phyloP scores from a whole-genome alignment of 2,329 filamentous ascomycete species.

The Calonectria ilicicola region DNA sequence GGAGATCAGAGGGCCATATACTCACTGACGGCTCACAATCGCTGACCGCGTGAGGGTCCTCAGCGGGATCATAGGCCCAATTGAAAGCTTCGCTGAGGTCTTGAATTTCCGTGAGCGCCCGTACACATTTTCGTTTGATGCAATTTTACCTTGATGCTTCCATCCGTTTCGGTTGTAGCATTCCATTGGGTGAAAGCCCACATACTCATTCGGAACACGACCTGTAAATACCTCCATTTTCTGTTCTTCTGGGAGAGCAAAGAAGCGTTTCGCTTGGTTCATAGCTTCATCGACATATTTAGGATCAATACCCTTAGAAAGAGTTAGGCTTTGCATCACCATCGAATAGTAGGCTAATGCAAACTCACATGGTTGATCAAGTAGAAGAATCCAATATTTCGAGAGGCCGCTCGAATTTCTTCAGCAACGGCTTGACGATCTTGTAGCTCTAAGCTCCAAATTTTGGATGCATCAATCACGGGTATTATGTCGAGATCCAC shows the following conservation, averaged over 20 bases:
- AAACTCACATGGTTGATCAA: slow-evolving; percentile 47
- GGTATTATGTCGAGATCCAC: slow-evolving; percentile 49
- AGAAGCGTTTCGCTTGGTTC: slow-evolving; percentile 54
- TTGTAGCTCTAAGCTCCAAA: slow-evolving; percentile 49
- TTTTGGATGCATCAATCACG: slow-evolving; percentile 56
- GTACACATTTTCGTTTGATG: neutral
- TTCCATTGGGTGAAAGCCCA: slow-evolving; percentile 50
- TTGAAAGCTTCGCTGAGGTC: slow-evolving; percentile 51
- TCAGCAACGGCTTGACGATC: slow-evolving; percentile 53
- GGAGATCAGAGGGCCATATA: slow-evolving; percentile 48
- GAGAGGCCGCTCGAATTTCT: slow-evolving; percentile 54
- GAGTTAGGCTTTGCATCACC: neutral
- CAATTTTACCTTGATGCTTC: slow-evolving; percentile 47
- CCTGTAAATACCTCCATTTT: slow-evolving; percentile 61
- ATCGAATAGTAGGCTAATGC: neutral
- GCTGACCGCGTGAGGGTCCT: slow-evolving; percentile 43
- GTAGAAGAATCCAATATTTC: slow-evolving; percentile 59
- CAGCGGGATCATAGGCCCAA: slow-evolving; percentile 47
- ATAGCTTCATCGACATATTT: slow-evolving; percentile 46
- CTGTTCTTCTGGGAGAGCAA: slow-evolving; percentile 55
- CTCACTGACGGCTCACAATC: slow-evolving; percentile 38
- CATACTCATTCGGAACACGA: slow-evolving; percentile 48
- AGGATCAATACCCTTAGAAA: slow-evolving; percentile 43
- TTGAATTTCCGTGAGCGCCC: slow-evolving; percentile 25
- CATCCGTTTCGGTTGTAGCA: slow-evolving; percentile 54